Evolutionary conservation across 176 grass and related monocot genomes (phyloP).

Genomic region (Oryza nivara): DNA sequence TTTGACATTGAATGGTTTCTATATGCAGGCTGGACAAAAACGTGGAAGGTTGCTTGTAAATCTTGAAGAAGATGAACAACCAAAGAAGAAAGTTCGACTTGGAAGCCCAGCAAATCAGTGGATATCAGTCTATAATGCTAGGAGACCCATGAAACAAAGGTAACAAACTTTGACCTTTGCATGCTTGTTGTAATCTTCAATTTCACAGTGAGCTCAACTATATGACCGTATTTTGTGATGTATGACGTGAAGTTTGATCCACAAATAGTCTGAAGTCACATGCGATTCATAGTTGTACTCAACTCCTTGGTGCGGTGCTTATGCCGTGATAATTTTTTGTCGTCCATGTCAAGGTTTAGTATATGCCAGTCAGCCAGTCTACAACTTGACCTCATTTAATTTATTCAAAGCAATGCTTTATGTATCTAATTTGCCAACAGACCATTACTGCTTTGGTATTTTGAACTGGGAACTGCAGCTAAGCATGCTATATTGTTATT

Average conservation of each 20-base stretch:
- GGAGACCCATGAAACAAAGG: conserved; percentile 96
- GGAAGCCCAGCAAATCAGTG: conserved; percentile 97
- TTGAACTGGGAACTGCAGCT: conserved; percentile 9
- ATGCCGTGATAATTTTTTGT: not conserved
- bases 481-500: conserved; percentile 25
- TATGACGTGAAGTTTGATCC: not conserved
- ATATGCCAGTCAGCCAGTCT: conserved; percentile 14
- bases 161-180: conserved; percentile 41
- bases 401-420: not conserved
- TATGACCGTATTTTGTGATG: not conserved
- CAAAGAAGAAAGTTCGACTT: conserved; percentile 94
- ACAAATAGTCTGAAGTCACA: conserved; percentile 6
- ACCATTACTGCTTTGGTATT: conserved; percentile 10
- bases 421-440: conserved; percentile 31
- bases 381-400: not conserved
- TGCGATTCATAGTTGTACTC: not conserved
- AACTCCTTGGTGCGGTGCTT: conserved; percentile 11
- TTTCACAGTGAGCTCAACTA: conserved; percentile 1
- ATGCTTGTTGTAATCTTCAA: conserved; percentile 10
- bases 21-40: conserved; percentile 91
- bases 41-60: conserved; percentile 81
- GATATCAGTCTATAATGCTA: conserved; percentile 99
- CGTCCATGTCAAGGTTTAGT: conserved; percentile 23
- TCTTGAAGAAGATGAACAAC: conserved; percentile 96
- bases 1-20: conserved; percentile 34